Conservation (phyloP, 1,284 basidiomycete genomes). For the Boletellus deceptivus region DNA sequence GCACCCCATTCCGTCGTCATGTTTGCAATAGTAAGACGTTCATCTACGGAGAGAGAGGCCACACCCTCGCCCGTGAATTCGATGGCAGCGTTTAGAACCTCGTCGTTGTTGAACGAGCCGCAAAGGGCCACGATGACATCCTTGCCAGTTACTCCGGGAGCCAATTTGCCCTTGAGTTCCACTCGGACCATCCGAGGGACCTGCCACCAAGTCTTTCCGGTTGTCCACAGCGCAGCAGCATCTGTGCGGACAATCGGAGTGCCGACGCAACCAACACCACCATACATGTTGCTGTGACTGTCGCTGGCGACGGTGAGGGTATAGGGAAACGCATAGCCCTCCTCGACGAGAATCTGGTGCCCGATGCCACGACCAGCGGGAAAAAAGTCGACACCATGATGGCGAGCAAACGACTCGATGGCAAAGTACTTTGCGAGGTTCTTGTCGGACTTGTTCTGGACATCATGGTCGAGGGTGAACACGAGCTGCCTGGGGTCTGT, state of each 20-base stretch:
- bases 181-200: slow-evolving; percentile 96
- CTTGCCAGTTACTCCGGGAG: slow-evolving; percentile 94
- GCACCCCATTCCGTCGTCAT: slow-evolving; percentile 99
- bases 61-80: slow-evolving; percentile 97
- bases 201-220: slow-evolving; percentile 99
- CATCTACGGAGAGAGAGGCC: slow-evolving; percentile 80
- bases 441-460: slow-evolving; percentile 94
- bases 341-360: slow-evolving; percentile 93
- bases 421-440: slow-evolving; percentile 92
- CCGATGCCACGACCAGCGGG: slow-evolving; percentile 98
- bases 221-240: slow-evolving; percentile 96
- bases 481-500: slow-evolving; percentile 85
- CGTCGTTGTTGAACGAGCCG: slow-evolving; percentile 95
- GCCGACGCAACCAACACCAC: slow-evolving; percentile 94
- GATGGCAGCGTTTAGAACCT: slow-evolving; percentile 97
- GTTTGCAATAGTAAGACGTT: slow-evolving; percentile 92
- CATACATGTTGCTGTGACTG: slow-evolving; percentile 99
- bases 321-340: slow-evolving; percentile 94
- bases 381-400: slow-evolving; percentile 91
- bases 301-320: slow-evolving; percentile 95
- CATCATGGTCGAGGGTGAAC: slow-evolving; percentile 97
- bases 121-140: slow-evolving; percentile 98
- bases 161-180: slow-evolving; percentile 80
- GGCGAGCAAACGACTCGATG: slow-evolving; percentile 90
- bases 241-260: slow-evolving; percentile 96